Evolutionary conservation across 2,329 filamentous ascomycete species (phyloP).

Genomic region (Fusarium sp.): DNA sequence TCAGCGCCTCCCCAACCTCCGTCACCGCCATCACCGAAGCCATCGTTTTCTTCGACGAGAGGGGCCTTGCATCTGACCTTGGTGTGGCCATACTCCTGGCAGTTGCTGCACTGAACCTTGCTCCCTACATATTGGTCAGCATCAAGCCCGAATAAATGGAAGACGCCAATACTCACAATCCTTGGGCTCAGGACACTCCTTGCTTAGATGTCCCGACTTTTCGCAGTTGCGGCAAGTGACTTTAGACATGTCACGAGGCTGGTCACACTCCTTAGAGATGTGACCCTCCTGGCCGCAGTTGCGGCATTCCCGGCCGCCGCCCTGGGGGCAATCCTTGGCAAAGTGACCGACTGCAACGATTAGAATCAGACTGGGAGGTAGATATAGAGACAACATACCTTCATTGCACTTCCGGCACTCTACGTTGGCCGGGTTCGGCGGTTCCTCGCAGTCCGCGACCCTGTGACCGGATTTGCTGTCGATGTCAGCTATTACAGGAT

Average conservation of each 20-base stretch:
- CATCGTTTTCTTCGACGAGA: constrained; percentile 40
- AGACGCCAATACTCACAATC: constrained; percentile 51
- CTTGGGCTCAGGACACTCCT: constrained; percentile 71
- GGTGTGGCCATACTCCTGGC: constrained; percentile 57
- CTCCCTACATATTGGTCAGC: constrained; percentile 52
- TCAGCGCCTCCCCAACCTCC: constrained; percentile 24
- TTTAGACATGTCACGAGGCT: constrained; percentile 58
- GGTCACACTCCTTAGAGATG: constrained; percentile 64
- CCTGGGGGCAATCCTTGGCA: constrained; percentile 73
- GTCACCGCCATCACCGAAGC: constrained; percentile 19
- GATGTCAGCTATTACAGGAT: constrained; percentile 25
- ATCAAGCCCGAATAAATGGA: not conserved
- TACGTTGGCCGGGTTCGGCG: constrained; percentile 71
- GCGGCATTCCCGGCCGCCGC: constrained; percentile 66
- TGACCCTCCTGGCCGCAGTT: constrained; percentile 77
- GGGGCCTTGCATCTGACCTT: constrained; percentile 56
- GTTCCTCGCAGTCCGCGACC: constrained; percentile 66
- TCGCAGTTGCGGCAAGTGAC: constrained; percentile 74
- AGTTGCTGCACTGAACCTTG: constrained; percentile 58
- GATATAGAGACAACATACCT: constrained; percentile 60
- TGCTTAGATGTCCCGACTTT: constrained; percentile 70
- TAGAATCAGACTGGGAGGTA: constrained; percentile 4
- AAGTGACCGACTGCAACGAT: constrained; percentile 68
- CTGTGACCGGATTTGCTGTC: constrained; percentile 65
- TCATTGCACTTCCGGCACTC: constrained; percentile 76